Conservation (phyloP, 179 eudicot genomes). For the Carnegiea gigantea region DNA sequence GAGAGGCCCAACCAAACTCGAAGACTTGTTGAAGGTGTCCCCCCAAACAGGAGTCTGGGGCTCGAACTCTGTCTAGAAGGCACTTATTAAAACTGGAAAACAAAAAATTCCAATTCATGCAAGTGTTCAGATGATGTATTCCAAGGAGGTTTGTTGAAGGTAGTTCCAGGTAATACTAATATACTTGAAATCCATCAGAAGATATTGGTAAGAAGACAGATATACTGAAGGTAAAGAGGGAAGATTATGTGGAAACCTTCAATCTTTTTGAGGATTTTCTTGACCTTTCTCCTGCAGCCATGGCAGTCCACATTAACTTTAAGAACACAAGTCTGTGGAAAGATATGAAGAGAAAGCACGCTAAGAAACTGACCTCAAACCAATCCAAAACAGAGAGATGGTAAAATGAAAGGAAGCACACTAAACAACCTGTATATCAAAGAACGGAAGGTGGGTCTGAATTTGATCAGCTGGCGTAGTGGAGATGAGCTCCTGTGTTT, state of each 20-base stretch:
- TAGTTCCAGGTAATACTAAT: neutral
- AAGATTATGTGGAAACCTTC: constrained; percentile 36
- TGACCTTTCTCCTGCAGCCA: constrained; percentile 43
- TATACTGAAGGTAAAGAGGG: neutral
- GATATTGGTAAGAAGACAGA: neutral
- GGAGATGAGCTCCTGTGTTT: constrained; percentile 4
- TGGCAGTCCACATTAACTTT: constrained; percentile 46
- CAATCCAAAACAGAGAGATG: neutral
- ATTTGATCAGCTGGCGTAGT: constrained; percentile 27
- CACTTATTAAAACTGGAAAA: neutral
- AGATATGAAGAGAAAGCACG: constrained; percentile 6
- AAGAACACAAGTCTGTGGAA: constrained; percentile 42
- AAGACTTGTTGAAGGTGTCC: too few relatives aligned
- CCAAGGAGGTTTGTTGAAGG: neutral
- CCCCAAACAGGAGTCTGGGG: too few relatives aligned
- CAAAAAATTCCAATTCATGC: neutral
- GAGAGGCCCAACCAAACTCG: too few relatives aligned
- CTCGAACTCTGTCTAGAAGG: too few relatives aligned
- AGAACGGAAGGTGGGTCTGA: constrained; percentile 7
- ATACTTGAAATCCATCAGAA: neutral
- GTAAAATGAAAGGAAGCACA: neutral
- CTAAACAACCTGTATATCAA: constrained; percentile 23
- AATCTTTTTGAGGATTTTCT: constrained; percentile 44
- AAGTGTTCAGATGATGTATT: neutral
- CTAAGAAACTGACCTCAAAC: neutral